These are phyloP conservation scores for Metarhizium album DNA, from an alignment of 2,329 filamentous ascomycete genomes.

Conservation along the genomic window DNA sequence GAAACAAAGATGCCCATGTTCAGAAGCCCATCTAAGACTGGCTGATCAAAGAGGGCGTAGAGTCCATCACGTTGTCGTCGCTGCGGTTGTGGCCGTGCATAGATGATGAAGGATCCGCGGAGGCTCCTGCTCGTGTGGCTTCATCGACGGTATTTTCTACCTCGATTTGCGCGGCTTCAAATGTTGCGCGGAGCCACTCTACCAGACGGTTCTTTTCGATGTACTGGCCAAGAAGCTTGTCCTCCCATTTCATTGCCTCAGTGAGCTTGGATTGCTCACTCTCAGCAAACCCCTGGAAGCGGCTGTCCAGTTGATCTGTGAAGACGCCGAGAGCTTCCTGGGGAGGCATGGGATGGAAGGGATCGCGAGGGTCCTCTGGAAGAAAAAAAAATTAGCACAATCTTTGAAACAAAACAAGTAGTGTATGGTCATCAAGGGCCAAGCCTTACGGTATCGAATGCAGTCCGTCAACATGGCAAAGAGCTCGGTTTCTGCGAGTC, in stretches of 20 bases:
- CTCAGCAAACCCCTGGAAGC: constrained; percentile 49
- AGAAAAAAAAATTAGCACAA: constrained; percentile 17
- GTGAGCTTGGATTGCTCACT: constrained; percentile 56
- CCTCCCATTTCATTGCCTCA: constrained; percentile 63
- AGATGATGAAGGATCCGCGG: neutral
- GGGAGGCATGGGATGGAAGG: constrained; percentile 37
- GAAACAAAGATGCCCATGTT: neutral
- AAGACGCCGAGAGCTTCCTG: constrained; percentile 48
- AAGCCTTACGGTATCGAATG: constrained; percentile 50
- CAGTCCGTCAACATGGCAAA: constrained; percentile 57
- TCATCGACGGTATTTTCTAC: constrained; percentile 23
- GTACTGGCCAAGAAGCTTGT: constrained; percentile 51
- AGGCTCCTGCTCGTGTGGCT: constrained; percentile 12
- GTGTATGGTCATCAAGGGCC: too few species aligned
- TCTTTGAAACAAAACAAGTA: neutral
- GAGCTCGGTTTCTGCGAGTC: constrained; percentile 54
- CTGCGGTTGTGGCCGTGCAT: neutral
- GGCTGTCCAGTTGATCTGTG: constrained; percentile 48
- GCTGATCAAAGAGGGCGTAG: neutral
- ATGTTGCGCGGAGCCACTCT: constrained; percentile 46
- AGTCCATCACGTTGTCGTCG: neutral
- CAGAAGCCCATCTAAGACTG: neutral
- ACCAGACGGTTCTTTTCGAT: constrained; percentile 59
- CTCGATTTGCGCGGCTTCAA: constrained; percentile 26
- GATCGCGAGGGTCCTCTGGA: constrained; percentile 30